Percentiles rank a stretch among this genome's conserved stretches.
phyloP scores from a whole-genome alignment of 352 stramenopile species.

The Globisporangium polare region DNA sequence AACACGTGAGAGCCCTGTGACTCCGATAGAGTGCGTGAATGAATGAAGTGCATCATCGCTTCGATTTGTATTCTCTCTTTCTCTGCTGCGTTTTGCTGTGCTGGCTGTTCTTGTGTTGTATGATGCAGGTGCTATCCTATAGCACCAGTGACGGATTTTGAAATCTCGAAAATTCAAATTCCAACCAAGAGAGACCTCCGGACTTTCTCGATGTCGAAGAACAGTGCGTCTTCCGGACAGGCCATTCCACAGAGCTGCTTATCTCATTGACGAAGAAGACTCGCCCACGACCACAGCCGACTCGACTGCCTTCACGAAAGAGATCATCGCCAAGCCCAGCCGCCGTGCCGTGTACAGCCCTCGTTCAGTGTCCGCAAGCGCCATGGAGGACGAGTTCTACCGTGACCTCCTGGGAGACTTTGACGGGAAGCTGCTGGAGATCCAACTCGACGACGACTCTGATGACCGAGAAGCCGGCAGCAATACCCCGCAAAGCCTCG shows the following conservation, averaged over 20 bases:
- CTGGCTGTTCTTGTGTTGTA: neutral
- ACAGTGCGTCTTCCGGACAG: neutral
- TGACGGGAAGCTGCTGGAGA: constrained; percentile 27
- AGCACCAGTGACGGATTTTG: neutral
- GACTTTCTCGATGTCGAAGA: neutral
- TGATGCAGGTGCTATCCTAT: neutral
- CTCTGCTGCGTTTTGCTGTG: neutral
- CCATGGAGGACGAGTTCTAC: constrained; percentile 24
- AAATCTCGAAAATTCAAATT: neutral
- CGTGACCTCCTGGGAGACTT: constrained; percentile 21
- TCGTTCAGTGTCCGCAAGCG: constrained; percentile 2
- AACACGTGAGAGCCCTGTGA: neutral
- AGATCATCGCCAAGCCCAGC: neutral
- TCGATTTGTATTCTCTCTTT: neutral
- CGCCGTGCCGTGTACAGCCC: neutral
- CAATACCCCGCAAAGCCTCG: neutral
- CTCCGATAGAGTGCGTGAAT: neutral
- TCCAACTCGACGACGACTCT: constrained; percentile 22
- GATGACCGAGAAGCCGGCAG: neutral
- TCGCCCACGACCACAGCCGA: neutral
- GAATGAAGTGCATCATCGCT: neutral
- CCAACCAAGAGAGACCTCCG: neutral
- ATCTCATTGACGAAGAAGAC: neutral
- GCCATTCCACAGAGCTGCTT: neutral
- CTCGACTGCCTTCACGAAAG: neutral